phyloP scores from a whole-genome alignment of 371 early-diverging fungal genomes.

The Funneliformis caledonium region DNA sequence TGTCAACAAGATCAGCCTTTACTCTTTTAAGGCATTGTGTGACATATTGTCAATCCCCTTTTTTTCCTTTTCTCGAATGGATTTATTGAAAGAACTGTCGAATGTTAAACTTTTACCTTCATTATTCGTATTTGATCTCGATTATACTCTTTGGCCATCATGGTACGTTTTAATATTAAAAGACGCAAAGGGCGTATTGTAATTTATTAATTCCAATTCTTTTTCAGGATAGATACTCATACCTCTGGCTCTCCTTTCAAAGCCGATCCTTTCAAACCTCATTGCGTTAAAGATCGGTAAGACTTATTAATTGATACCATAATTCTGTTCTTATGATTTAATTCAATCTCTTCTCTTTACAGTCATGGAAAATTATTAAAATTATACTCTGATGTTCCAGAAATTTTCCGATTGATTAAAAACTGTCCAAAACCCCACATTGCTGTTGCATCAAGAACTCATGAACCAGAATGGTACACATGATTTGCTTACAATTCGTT shows the following conservation, averaged over 20 bases:
- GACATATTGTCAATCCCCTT: too few relatives aligned
- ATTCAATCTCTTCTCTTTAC: slow-evolving; percentile 11
- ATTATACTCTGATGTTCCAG: slow-evolving; percentile 49
- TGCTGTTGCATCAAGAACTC: slow-evolving; percentile 57
- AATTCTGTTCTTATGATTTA: slow-evolving; percentile 31
- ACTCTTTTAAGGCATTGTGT: too few relatives aligned
- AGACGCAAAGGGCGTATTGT: background rate
- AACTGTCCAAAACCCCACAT: slow-evolving; percentile 51
- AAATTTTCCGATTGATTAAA: slow-evolving; percentile 49
- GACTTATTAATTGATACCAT: slow-evolving; percentile 40
- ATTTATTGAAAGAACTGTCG: background rate
- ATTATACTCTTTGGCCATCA: slow-evolving; percentile 58
- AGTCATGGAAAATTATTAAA: slow-evolving; percentile 46
- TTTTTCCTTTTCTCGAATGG: too few relatives aligned
- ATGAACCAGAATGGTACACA: slow-evolving; percentile 56
- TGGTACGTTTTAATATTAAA: slow-evolving; percentile 45
- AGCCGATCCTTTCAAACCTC: background rate
- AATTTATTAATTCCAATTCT: background rate
- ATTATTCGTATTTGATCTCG: slow-evolving; percentile 58
- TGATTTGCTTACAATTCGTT: background rate
- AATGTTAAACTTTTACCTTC: slow-evolving; percentile 43
- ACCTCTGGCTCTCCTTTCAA: slow-evolving; percentile 34
- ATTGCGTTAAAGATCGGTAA: slow-evolving; percentile 14
- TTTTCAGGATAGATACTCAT: slow-evolving; percentile 36
- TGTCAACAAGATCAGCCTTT: too few relatives aligned